A percentile compares a stretch with the other conserved stretches of the same genome.
Evolutionary conservation across 768 basidiomycete species (phyloP).

Genomic region (Suillus subaureus): DNA sequence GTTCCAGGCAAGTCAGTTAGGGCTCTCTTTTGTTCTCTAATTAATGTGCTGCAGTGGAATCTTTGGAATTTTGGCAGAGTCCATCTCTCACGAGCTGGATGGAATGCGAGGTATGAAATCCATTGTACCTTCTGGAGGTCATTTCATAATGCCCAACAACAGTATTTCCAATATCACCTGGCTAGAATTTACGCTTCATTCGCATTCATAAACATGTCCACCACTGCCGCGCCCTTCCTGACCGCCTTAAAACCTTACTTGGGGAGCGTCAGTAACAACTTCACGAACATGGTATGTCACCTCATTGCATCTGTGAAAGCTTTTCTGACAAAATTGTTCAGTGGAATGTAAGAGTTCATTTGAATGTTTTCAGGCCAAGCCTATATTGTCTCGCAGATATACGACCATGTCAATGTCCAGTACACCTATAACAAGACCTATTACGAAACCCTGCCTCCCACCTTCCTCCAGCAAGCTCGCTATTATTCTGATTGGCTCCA

Average conservation of each 20-base stretch:
- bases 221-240: conserved; percentile 26
- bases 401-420: conserved; percentile 71
- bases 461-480: conserved; percentile 66
- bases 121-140: background rate
- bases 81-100: conserved; percentile 83
- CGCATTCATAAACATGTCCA: conserved; percentile 23
- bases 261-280: conserved; percentile 24
- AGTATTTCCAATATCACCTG: conserved; percentile 33
- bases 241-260: conserved; percentile 26
- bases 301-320: background rate
- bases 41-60: conserved; percentile 21
- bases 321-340: conserved; percentile 21
- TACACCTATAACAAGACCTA: conserved; percentile 78
- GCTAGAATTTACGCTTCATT: conserved; percentile 33
- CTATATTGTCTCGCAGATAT: conserved; percentile 45
- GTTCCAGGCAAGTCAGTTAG: conserved; percentile 49
- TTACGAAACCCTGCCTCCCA: conserved; percentile 68
- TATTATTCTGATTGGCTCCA: conserved; percentile 75
- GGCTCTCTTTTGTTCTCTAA: background rate
- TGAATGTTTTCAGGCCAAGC: background rate
- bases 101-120: conserved; percentile 46
- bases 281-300: conserved; percentile 35
- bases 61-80: conserved; percentile 57
- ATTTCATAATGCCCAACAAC: background rate
- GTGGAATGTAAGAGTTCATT: conserved; percentile 61